These are phyloP conservation scores for Candida odintsovae DNA, from an alignment of 805 yeast species.

Conservation along the genomic window DNA sequence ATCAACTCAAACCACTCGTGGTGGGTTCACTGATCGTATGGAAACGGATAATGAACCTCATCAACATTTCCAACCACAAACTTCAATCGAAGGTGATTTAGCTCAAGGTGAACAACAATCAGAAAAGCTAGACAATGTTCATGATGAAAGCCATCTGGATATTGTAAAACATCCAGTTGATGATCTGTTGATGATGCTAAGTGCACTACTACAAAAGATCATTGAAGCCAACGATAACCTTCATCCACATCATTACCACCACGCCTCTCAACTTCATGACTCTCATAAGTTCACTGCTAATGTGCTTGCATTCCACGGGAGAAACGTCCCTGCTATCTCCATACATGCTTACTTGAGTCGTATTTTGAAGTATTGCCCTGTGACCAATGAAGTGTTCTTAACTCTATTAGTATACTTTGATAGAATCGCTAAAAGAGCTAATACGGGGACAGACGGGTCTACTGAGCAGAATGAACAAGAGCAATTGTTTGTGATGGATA, in stretches of 20 bases:
- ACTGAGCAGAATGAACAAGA: slow-evolving; percentile 14
- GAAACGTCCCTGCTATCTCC: slow-evolving; percentile 93
- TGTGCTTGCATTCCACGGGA: slow-evolving; percentile 89
- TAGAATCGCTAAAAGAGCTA: slow-evolving; percentile 81
- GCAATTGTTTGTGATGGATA: slow-evolving; percentile 89
- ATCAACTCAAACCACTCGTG: slow-evolving; percentile 7
- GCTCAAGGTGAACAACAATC: slow-evolving; percentile 7
- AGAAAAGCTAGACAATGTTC: neutral
- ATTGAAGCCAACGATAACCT: slow-evolving; percentile 85
- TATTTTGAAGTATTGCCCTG: slow-evolving; percentile 94
- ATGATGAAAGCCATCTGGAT: slow-evolving; percentile 27
- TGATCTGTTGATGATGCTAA: slow-evolving; percentile 76
- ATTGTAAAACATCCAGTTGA: slow-evolving; percentile 80
- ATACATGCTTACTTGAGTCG: slow-evolving; percentile 85
- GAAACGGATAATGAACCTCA: neutral
- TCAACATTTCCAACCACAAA: slow-evolving; percentile 8
- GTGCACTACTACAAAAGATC: slow-evolving; percentile 78
- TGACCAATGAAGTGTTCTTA: slow-evolving; percentile 94
- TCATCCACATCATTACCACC: slow-evolving; percentile 46
- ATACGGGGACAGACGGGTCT: slow-evolving; percentile 31
- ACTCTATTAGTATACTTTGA: slow-evolving; percentile 91
- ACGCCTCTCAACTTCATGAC: slow-evolving; percentile 24
- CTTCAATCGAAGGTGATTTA: slow-evolving; percentile 11
- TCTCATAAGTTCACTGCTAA: slow-evolving; percentile 51
- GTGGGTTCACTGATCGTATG: neutral